phyloP scores from a whole-genome alignment of 805 yeast species.

The Candida alai region DNA sequence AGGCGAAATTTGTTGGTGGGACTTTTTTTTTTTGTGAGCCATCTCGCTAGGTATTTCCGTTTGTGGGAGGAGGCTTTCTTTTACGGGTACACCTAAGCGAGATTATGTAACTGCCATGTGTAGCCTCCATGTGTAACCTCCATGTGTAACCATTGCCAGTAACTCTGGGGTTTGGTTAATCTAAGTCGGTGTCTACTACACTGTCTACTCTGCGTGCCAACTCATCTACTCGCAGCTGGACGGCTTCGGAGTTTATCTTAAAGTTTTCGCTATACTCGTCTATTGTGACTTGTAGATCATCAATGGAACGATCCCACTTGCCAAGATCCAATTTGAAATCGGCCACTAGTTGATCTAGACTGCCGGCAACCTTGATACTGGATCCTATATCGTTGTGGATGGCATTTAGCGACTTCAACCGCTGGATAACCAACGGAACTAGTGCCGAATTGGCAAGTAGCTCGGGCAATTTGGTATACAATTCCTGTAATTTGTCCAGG shows the following conservation, averaged over 20 bases:
- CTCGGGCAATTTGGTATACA: conserved; percentile 23
- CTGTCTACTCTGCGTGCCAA: conserved; percentile 9
- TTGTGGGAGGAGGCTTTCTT: no score
- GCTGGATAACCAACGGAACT: conserved; percentile 22
- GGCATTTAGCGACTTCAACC: conserved; percentile 29
- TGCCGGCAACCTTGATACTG: conserved; percentile 20
- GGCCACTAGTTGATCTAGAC: conserved; percentile 25
- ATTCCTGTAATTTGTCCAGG: conserved; percentile 25
- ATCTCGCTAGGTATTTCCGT: no score
- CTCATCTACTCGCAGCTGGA: conserved; percentile 16
- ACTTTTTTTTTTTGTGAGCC: no score
- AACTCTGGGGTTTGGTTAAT: no score
- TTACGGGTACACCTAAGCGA: no score
- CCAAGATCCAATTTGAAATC: conserved; percentile 23
- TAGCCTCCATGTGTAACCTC: no score
- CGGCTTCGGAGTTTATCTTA: conserved; percentile 19
- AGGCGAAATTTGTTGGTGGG: no score
- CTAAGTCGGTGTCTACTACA: no score
- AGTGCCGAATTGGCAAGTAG: conserved; percentile 18
- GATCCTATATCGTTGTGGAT: conserved; percentile 31
- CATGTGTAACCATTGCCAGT: no score
- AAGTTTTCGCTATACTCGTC: conserved; percentile 19
- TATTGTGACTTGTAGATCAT: conserved; percentile 19
- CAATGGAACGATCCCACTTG: conserved; percentile 28
- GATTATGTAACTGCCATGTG: no score